These are phyloP conservation scores for Candida lessepsii DNA, from an alignment of 805 yeast genomes.

Conservation along the genomic window DNA sequence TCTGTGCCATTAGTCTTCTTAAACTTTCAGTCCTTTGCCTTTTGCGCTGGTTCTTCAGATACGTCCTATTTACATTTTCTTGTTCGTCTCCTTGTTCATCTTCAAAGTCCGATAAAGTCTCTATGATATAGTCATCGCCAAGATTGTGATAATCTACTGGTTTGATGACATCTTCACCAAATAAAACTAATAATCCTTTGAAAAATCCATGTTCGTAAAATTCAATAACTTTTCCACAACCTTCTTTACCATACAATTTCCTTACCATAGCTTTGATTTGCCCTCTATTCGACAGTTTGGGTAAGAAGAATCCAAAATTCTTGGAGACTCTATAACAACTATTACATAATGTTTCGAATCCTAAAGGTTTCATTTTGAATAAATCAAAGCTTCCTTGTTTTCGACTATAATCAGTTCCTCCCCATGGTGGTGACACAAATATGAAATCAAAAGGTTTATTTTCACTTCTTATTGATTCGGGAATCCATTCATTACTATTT, in stretches of 20 bases:
- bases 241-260: constrained; percentile 43
- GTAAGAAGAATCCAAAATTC: constrained; percentile 61
- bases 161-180: constrained; percentile 42
- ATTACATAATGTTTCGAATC: constrained; percentile 43
- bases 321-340: constrained; percentile 40
- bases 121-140: not conserved
- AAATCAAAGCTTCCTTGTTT: constrained; percentile 45
- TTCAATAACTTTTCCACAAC: constrained; percentile 46
- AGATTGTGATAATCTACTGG: constrained; percentile 13
- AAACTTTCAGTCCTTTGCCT: not conserved
- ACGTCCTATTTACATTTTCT: too few relatives aligned
- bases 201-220: constrained; percentile 40
- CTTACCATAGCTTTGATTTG: constrained; percentile 51
- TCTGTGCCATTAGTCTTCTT: not conserved
- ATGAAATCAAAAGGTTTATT: constrained; percentile 46
- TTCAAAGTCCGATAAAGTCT: constrained; percentile 9
- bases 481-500: constrained; percentile 31
- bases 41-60: not conserved
- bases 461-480: constrained; percentile 20
- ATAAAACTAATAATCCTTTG: constrained; percentile 58
- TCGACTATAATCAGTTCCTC: constrained; percentile 63
- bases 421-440: constrained; percentile 89
- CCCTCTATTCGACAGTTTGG: constrained; percentile 54
- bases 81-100: not conserved
- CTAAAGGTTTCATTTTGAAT: constrained; percentile 45